Evolutionary conservation across 805 yeast genomes (phyloP).

Genomic region (Lachancea dasiensis): DNA sequence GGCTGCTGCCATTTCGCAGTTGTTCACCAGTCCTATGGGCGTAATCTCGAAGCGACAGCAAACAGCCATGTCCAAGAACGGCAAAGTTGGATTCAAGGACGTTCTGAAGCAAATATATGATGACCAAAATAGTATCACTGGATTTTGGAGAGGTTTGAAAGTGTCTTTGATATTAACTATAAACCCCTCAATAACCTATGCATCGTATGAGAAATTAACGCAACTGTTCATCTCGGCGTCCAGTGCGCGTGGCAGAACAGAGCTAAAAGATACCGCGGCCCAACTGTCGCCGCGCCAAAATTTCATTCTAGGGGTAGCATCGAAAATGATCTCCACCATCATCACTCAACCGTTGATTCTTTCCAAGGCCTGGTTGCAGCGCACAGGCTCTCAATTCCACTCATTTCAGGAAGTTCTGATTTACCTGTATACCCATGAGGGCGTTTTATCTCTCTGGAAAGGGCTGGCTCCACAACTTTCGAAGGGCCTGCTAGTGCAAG

Average conservation of each 20-base stretch:
- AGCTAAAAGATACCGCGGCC: slow-evolving; percentile 17
- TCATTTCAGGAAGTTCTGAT: slow-evolving; percentile 58
- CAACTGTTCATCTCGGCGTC: slow-evolving; percentile 38
- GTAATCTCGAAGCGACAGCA: slow-evolving; percentile 67
- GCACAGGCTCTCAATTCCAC: slow-evolving; percentile 41
- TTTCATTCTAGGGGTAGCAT: slow-evolving; percentile 68
- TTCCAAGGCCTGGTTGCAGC: slow-evolving; percentile 75
- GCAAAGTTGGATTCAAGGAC: slow-evolving; percentile 23
- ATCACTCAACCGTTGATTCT: slow-evolving; percentile 81
- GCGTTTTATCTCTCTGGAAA: slow-evolving; percentile 61
- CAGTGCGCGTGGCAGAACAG: slow-evolving; percentile 4
- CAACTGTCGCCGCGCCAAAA: slow-evolving; percentile 56
- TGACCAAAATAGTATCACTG: slow-evolving; percentile 50
- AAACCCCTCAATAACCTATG: slow-evolving; percentile 84
- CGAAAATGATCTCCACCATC: slow-evolving; percentile 74
- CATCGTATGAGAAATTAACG: slow-evolving; percentile 66
- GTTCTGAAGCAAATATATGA: slow-evolving; percentile 42
- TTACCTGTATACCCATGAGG: slow-evolving; percentile 59
- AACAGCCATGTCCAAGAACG: slow-evolving; percentile 40
- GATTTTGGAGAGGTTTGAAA: slow-evolving; percentile 80
- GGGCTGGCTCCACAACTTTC: slow-evolving; percentile 75
- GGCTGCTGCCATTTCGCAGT: slow-evolving; percentile 77
- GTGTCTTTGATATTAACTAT: slow-evolving; percentile 72
- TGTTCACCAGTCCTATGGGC: slow-evolving; percentile 75
- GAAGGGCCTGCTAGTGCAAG: slow-evolving; percentile 82